These are phyloP conservation scores for Pleurotus sapidus DNA, from an alignment of 768 basidiomycete genomes.

Conservation along the genomic window DNA sequence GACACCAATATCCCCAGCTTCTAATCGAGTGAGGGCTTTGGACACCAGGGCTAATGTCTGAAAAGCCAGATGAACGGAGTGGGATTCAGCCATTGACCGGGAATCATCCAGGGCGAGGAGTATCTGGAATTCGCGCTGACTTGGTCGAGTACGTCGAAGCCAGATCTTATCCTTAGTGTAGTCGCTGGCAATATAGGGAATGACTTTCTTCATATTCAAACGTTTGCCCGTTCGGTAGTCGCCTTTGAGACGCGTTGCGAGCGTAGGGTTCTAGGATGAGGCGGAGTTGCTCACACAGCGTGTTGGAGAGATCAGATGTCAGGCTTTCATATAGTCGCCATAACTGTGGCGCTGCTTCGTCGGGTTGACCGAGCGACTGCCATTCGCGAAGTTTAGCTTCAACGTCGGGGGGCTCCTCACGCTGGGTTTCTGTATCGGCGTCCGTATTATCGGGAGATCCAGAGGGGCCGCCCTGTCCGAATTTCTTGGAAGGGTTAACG, in stretches of 20 bases:
- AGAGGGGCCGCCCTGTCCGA: conserved; percentile 7
- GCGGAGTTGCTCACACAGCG: conserved; percentile 93
- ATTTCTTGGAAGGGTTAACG: conserved; percentile 25
- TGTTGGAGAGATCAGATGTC: conserved; percentile 87
- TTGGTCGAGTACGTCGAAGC: conserved; percentile 92
- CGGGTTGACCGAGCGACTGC: conserved; percentile 57
- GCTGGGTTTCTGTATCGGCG: conserved; percentile 31
- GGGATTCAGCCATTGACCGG: conserved; percentile 92
- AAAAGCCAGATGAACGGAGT: conserved; percentile 90
- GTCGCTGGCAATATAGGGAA: conserved; percentile 96
- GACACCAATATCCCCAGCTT: conserved; percentile 92
- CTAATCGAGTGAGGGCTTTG: conserved; percentile 86
- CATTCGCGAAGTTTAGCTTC: conserved; percentile 57
- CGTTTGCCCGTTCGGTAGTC: conserved; percentile 98
- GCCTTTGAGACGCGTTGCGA: conserved; percentile 90
- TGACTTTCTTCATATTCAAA: conserved; percentile 98
- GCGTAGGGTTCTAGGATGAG: conserved; percentile 94
- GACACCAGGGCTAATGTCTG: conserved; percentile 91
- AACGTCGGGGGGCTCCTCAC: conserved; percentile 26
- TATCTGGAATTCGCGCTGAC: conserved; percentile 93
- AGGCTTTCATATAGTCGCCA: conserved; percentile 92
- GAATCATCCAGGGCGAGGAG: conserved; percentile 95
- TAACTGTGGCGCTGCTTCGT: conserved; percentile 61
- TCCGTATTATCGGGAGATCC: conserved; percentile 23
- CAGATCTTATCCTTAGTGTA: conserved; percentile 99